Base-by-base conservation (phyloP, 2,329 filamentous ascomycete species). In the Aspergillus sp. region DNA sequence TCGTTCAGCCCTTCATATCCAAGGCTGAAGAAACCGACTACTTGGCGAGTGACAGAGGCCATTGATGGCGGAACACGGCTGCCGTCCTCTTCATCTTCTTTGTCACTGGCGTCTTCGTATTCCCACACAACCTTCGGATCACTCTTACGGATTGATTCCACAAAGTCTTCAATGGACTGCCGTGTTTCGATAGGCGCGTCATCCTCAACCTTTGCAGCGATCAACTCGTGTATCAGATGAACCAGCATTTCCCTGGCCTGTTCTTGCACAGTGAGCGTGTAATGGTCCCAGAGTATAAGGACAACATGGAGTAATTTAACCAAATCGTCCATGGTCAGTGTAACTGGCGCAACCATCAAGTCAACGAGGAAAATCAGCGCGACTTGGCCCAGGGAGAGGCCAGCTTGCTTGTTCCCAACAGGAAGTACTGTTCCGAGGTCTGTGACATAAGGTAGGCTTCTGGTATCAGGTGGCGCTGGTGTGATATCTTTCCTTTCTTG, bases 241-340 rank as follows among this genome's bases (percentile, higher is more conserved):
- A 99, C 93, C 15, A 99, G 85, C 93, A 99, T 96, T 76, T 99
- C 95, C 52, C 93, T 88, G 30, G 96, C 93, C 75, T 99, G 94
- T 67, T 98, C 95, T 74, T 98, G 94, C 1, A 99, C 95, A 10
- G 97, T 85, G 3, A 91, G 88, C 1, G 91, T 96, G 70, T 99
- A 97, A 71, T 98, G 94, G 73, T 99, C 96, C 95, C 95, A 99
- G 1, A 98, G 84, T 3, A 98, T 92, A 11, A 94, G 88, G 5
- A 97, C 89, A 8, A 96, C 91, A 75, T 99, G 95, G 13, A 99
- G 81, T 19, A 99, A 81, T 25, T 96, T 84, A 1, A 94, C 92
- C 3, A 98, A 85, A 67, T 90, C 90, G 50, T 96, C 91, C 17
- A 87, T 82, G 2, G 86, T 83, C 15, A 98, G 82, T 54, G 92